A percentile compares a stretch with the other conserved stretches of the same genome.
Evolutionary conservation across 2,329 filamentous ascomycete species (phyloP).

Genomic region (Monilinia polystroma): DNA sequence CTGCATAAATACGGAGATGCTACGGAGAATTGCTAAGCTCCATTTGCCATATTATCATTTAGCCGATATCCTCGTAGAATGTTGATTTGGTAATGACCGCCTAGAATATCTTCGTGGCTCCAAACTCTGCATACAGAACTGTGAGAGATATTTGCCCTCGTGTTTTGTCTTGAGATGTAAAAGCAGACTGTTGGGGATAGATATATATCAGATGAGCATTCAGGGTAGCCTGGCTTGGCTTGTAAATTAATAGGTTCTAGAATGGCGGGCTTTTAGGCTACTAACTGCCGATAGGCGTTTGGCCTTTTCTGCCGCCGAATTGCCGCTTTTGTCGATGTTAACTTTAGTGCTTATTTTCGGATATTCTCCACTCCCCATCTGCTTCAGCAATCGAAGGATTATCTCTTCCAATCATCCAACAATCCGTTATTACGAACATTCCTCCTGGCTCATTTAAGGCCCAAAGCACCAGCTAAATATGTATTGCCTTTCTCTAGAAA

Average conservation of each 20-base stretch:
- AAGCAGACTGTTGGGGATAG: neutral
- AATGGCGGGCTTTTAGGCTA: neutral
- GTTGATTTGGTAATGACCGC: conserved; percentile 9
- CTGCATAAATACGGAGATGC: conserved; percentile 15
- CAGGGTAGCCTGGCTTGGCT: neutral
- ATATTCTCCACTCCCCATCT: conserved; percentile 10
- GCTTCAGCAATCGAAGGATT: neutral
- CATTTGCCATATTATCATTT: neutral
- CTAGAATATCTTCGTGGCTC: neutral
- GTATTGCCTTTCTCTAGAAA: neutral
- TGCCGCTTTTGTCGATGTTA: neutral
- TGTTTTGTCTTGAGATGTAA: neutral
- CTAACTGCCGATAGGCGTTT: conserved; percentile 10
- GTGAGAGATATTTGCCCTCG: neutral
- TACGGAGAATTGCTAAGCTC: neutral
- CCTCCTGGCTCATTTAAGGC: neutral
- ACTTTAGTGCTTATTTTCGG: conserved; percentile 3
- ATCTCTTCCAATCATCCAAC: conserved; percentile 13
- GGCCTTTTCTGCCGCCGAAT: conserved; percentile 3
- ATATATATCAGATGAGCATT: neutral
- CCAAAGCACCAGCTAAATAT: neutral
- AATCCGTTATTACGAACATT: neutral
- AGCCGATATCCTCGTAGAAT: conserved; percentile 2
- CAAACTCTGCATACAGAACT: neutral
- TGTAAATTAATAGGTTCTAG: neutral